These are phyloP conservation scores for Pleurotus tuoliensis DNA, from an alignment of 768 basidiomycete genomes.

Conservation along the genomic window DNA sequence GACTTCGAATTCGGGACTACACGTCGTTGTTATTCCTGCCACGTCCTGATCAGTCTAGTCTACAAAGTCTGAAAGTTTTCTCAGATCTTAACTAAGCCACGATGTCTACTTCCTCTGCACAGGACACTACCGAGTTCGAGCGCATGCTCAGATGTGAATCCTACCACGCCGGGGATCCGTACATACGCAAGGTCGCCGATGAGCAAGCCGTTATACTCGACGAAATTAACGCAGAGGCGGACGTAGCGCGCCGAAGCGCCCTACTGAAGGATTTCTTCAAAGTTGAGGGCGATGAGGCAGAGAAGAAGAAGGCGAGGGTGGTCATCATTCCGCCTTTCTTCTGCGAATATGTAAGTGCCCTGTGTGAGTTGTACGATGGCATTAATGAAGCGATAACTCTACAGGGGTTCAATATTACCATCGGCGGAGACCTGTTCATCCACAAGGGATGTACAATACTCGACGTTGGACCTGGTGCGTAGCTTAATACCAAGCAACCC, in stretches of 20 bases:
- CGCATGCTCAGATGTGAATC: conserved; percentile 1
- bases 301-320: not conserved
- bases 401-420: conserved; percentile 2
- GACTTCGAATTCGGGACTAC: no score
- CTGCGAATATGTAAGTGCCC: conserved; percentile 4
- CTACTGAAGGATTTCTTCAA: conserved; percentile 5
- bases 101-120: no score
- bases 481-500: not conserved
- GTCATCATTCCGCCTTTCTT: conserved; percentile 1
- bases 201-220: not conserved
- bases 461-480: conserved; percentile 1
- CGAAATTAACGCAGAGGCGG: not conserved
- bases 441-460: conserved; percentile 1
- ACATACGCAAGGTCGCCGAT: not conserved
- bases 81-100: no score
- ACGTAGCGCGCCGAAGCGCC: not conserved
- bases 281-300: not conserved
- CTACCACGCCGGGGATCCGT: conserved; percentile 1
- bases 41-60: no score
- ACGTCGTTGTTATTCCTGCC: no score
- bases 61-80: no score
- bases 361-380: not conserved
- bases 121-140: not conserved
- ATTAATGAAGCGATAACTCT: not conserved
- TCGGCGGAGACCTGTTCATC: conserved; percentile 4